A percentile compares a stretch with the other conserved stretches of the same genome.
Conservation (phyloP, 78 protist species). For the Tieghemostelium lacteum region DNA sequence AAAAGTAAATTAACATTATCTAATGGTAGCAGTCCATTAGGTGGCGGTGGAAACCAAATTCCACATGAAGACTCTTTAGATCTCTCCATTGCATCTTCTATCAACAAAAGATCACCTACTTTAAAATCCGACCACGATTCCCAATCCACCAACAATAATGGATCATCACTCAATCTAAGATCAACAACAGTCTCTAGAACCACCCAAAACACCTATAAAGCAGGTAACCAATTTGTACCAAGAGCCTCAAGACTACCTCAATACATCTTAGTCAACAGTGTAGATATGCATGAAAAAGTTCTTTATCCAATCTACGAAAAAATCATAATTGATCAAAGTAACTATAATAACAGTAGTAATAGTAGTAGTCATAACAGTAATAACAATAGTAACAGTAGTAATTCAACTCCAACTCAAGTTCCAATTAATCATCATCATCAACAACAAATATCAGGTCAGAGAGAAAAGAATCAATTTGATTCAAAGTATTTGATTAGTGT, state of each 20-base stretch:
- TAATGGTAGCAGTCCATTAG: not conserved
- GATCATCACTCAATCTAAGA: not conserved
- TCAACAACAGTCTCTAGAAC: not conserved
- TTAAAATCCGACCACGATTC: not conserved
- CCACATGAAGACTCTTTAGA: not conserved
- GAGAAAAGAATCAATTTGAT: constrained; percentile 1
- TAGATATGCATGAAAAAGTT: constrained; percentile 61
- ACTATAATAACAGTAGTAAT: not conserved
- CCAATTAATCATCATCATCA: not conserved
- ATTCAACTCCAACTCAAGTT: too few relatives aligned
- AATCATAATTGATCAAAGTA: not conserved
- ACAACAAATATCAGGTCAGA: not conserved
- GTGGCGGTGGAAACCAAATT: too few relatives aligned
- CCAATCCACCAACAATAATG: not conserved
- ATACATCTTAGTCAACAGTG: constrained; percentile 49
- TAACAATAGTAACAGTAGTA: not conserved
- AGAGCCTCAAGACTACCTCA: constrained; percentile 20
- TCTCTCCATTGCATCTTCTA: not conserved
- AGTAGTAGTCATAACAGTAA: not conserved
- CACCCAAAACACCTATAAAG: not conserved
- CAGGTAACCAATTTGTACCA: not conserved
- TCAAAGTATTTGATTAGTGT: constrained; percentile 52
- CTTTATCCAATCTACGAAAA: constrained; percentile 58
- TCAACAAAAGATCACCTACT: not conserved
- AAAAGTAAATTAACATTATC: not conserved